Evolutionary conservation across 371 early-diverging fungal species (phyloP).

Genomic region (Cokeromyces recurvatus): DNA sequence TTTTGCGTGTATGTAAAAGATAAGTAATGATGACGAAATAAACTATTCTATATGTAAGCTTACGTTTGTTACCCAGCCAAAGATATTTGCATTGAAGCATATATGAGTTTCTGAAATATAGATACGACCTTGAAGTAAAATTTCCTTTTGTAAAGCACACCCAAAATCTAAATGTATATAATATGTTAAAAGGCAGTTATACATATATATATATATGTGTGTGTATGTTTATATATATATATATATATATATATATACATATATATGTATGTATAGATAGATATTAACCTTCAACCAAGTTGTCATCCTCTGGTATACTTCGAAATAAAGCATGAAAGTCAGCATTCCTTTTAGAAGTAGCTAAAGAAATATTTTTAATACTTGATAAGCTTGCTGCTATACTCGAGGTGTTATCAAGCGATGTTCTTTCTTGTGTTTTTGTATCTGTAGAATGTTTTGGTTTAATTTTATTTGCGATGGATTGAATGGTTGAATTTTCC

Average conservation of each 20-base stretch:
- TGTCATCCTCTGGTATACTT: conserved; percentile 51
- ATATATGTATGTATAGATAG: too few relatives aligned
- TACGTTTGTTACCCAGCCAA: conserved; percentile 93
- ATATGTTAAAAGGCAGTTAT: background rate
- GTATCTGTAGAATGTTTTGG: conserved; percentile 5
- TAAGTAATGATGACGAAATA: background rate
- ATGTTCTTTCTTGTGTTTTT: background rate
- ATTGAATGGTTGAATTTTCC: conserved; percentile 15
- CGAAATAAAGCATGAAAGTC: conserved; percentile 56
- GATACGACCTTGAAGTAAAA: conserved; percentile 87
- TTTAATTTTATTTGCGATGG: conserved; percentile 13
- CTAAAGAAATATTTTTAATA: conserved; percentile 1
- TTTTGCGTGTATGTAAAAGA: too few relatives aligned
- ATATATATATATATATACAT: too few relatives aligned
- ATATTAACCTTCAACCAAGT: conserved; percentile 56
- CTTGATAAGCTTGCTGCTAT: background rate
- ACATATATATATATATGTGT: too few relatives aligned
- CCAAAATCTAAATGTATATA: conserved; percentile 64
- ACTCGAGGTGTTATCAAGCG: background rate
- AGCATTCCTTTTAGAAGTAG: conserved; percentile 38
- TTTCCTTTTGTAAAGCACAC: conserved; percentile 91
- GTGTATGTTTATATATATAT: too few relatives aligned
- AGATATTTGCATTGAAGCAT: conserved; percentile 93
- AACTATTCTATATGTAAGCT: conserved; percentile 2
- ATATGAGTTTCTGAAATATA: conserved; percentile 83